Conservation (phyloP, 805 yeast species). For the Saccharomycodes ludwigii region DNA sequence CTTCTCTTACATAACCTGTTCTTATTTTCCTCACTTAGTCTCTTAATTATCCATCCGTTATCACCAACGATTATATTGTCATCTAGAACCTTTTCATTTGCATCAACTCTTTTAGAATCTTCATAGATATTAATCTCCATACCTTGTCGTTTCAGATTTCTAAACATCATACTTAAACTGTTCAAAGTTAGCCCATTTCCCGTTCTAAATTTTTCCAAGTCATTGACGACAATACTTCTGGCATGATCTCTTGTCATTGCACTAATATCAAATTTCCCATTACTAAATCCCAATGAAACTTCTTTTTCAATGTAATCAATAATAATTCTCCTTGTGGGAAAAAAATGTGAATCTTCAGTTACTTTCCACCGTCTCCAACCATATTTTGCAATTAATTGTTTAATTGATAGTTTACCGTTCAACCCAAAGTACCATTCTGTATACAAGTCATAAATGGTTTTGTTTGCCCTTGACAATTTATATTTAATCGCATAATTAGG, state of each 20-base stretch:
- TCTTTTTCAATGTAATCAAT: conserved; percentile 27
- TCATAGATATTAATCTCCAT: conserved; percentile 22
- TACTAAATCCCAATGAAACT: conserved; percentile 20
- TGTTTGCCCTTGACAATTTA: conserved; percentile 25
- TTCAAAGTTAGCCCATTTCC: conserved; percentile 23
- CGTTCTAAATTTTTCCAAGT: conserved; percentile 24
- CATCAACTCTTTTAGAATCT: conserved; percentile 19
- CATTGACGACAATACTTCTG: conserved; percentile 22
- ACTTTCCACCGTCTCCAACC: conserved; percentile 29
- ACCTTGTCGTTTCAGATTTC: conserved; percentile 18
- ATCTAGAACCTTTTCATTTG: no score
- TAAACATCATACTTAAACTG: conserved; percentile 22
- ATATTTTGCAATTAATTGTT: conserved; percentile 20
- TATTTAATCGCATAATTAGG: conserved; percentile 22
- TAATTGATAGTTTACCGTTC: conserved; percentile 20
- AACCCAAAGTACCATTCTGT: conserved; percentile 27
- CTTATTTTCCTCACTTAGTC: no score
- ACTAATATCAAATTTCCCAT: conserved; percentile 20
- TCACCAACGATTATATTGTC: no score
- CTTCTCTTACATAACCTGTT: no score
- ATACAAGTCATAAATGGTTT: conserved; percentile 25
- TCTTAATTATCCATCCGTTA: no score
- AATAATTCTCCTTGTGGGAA: conserved; percentile 26
- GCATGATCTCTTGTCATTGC: conserved; percentile 21
- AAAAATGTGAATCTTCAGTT: conserved; percentile 26